phyloP scores from a whole-genome alignment of 1,139 yeast species.

The Barnettozyma hawaiiensis region DNA sequence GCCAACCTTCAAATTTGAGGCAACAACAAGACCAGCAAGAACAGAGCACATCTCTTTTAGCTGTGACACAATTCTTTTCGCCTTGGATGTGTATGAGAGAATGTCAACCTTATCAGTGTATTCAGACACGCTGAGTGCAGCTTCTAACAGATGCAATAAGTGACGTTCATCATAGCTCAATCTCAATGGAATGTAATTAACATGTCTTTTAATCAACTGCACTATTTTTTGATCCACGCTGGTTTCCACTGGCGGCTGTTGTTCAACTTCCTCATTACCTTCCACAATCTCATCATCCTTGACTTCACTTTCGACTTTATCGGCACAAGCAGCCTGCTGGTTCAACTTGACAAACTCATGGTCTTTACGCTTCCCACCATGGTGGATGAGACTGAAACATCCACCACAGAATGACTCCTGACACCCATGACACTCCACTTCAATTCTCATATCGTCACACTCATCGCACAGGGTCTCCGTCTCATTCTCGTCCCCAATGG shows the following conservation, averaged over 20 bases:
- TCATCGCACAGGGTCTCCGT: constrained; percentile 49
- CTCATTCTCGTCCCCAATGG: constrained; percentile 17
- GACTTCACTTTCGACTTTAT: constrained; percentile 18
- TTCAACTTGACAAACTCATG: constrained; percentile 35
- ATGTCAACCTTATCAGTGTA: constrained; percentile 73
- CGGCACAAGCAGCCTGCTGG: constrained; percentile 13
- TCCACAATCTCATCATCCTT: constrained; percentile 18
- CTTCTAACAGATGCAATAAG: constrained; percentile 53
- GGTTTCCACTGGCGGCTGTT: not conserved
- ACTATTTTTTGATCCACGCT: constrained; percentile 13
- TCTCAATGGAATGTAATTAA: constrained; percentile 59
- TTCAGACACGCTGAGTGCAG: constrained; percentile 68
- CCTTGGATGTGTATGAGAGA: constrained; percentile 52
- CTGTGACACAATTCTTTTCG: constrained; percentile 63
- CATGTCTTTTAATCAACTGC: constrained; percentile 34
- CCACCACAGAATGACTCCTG: constrained; percentile 61
- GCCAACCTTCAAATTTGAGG: constrained; percentile 64
- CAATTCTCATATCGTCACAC: constrained; percentile 65
- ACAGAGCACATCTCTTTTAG: constrained; percentile 69
- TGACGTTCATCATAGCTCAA: constrained; percentile 62
- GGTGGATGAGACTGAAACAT: constrained; percentile 59
- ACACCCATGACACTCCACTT: constrained; percentile 51
- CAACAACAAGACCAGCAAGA: constrained; percentile 66
- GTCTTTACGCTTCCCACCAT: constrained; percentile 51
- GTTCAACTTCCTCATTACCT: constrained; percentile 3